phyloP scores from a whole-genome alignment of 352 stramenopile genomes.

The Pythium sp. region DNA sequence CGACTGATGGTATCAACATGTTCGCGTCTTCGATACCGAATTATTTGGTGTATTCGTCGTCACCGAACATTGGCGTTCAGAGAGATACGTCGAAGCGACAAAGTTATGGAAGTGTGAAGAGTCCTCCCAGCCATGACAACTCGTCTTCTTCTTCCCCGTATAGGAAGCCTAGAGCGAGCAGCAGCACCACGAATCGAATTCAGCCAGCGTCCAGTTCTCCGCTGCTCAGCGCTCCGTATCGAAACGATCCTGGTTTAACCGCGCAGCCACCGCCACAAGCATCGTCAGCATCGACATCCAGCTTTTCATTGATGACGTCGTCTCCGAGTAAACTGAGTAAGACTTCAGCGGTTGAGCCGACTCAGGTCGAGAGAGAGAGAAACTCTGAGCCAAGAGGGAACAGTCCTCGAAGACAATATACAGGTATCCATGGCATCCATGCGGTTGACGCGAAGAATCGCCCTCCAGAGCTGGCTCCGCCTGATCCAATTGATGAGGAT shows the following conservation, averaged over 20 bases:
- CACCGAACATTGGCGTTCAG: neutral
- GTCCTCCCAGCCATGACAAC: neutral
- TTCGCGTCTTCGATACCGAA: constrained; percentile 3
- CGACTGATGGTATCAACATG: neutral
- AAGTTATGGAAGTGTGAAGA: neutral
- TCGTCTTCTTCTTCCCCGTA: neutral
- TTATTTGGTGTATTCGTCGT: neutral
- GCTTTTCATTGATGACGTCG: constrained; percentile 14
- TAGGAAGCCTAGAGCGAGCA: constrained; percentile 6
- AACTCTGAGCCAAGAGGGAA: neutral
- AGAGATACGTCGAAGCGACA: constrained; percentile 4
- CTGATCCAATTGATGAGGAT: constrained; percentile 9
- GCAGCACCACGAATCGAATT: neutral
- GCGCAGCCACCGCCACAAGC: neutral
- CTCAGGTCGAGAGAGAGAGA: neutral
- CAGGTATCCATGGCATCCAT: neutral
- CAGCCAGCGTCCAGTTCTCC: constrained; percentile 11
- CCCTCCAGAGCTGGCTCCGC: neutral
- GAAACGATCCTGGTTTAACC: neutral
- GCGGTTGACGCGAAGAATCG: neutral
- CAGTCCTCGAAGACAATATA: constrained; percentile 7
- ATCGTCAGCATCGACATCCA: constrained; percentile 1
- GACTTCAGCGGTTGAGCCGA: neutral
- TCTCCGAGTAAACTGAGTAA: constrained; percentile 10
- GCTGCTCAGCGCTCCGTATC: neutral